Evolutionary conservation across 108 stramenopile genomes (phyloP).

Genomic region (Nannochloropsis oceanica): DNA sequence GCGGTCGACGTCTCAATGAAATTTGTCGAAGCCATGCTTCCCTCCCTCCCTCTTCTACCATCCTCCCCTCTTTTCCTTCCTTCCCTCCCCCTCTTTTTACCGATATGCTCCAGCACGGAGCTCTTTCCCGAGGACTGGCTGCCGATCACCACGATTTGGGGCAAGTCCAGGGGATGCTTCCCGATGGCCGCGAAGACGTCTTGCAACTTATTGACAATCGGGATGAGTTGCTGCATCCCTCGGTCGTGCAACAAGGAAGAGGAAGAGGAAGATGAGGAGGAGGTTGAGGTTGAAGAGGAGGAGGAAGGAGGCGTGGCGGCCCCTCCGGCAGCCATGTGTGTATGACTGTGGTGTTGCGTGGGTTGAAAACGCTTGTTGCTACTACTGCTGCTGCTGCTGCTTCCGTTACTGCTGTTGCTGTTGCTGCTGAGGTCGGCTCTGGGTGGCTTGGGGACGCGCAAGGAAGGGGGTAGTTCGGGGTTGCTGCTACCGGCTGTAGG

Average conservation of each 20-base stretch:
- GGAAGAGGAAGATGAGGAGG: neutral
- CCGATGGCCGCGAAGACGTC: constrained; percentile 93
- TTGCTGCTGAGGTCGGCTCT: neutral
- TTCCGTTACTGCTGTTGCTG: neutral
- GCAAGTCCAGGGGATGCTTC: constrained; percentile 74
- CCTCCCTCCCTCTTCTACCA: neutral
- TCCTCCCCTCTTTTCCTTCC: neutral
- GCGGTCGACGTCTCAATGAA: neutral
- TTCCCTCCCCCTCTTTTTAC: neutral
- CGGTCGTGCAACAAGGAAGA: neutral
- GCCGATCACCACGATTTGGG: constrained; percentile 81
- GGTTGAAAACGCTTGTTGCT: neutral
- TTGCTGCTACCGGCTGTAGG: neutral
- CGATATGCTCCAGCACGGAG: constrained; percentile 85
- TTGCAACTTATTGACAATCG: constrained; percentile 93
- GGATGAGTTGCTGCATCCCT: constrained; percentile 88
- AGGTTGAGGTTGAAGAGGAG: neutral
- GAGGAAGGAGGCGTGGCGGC: neutral
- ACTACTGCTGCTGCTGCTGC: neutral
- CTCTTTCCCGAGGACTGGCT: constrained; percentile 87
- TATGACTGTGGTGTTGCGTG: neutral
- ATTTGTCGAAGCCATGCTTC: neutral
- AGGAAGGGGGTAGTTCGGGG: neutral
- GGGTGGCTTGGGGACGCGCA: neutral
- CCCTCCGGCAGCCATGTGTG: neutral